Evolutionary conservation across 108 stramenopile species (phyloP).

Genomic region (Hondaea fermentalgiana): DNA sequence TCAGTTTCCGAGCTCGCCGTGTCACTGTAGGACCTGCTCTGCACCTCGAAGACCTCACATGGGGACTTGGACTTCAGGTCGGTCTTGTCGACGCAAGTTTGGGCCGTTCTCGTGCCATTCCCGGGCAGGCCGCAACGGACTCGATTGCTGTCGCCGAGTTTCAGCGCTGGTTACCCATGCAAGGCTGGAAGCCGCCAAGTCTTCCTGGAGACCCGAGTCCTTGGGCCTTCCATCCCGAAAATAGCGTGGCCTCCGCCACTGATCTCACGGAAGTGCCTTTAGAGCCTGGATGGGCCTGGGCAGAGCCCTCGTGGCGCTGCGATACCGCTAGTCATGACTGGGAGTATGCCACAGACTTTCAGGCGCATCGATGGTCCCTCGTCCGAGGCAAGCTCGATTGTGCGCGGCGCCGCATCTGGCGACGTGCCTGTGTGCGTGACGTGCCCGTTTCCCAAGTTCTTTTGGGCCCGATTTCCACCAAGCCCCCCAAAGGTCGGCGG

Average conservation of each 20-base stretch:
- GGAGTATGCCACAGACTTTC: slow-evolving; percentile 8
- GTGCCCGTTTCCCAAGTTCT: not conserved
- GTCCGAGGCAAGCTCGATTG: not conserved
- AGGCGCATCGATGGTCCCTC: not conserved
- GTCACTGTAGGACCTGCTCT: not conserved
- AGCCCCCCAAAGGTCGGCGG: too few relatives aligned
- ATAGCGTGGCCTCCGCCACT: not conserved
- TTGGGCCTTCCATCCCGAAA: not conserved
- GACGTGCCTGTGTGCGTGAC: not conserved
- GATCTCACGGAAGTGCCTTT: not conserved
- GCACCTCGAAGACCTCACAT: not conserved
- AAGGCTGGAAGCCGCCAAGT: not conserved
- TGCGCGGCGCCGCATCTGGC: not conserved
- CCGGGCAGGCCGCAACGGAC: not conserved
- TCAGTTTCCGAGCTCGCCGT: not conserved
- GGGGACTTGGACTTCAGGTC: not conserved
- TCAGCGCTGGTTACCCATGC: not conserved
- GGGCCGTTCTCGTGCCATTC: not conserved
- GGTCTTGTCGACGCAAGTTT: not conserved
- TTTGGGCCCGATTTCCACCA: not conserved
- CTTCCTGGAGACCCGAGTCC: not conserved
- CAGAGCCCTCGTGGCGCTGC: slow-evolving; percentile 8
- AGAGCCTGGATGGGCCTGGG: not conserved
- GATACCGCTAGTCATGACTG: not conserved
- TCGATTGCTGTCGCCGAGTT: not conserved